These are phyloP conservation scores for Flaveria linearis DNA, from an alignment of 129 eudicot genomes.

Conservation along the genomic window DNA sequence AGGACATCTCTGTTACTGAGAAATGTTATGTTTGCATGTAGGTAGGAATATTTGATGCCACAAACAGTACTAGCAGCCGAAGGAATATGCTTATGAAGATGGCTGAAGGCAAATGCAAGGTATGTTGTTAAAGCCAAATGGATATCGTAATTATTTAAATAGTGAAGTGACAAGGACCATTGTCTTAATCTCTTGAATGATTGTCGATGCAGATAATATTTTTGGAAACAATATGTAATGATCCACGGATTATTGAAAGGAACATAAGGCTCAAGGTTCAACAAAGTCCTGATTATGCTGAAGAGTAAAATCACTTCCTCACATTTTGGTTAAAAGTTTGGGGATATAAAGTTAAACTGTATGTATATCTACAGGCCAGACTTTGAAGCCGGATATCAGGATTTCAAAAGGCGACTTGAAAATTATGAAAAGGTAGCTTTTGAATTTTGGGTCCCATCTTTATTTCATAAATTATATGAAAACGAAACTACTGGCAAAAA, in stretches of 20 bases:
- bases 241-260: conserved; percentile 81
- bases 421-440: conserved; percentile 80
- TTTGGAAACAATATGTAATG: conserved; percentile 91
- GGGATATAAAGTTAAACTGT: conserved; percentile 19
- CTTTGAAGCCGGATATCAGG: conserved; percentile 94
- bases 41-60: conserved; percentile 99
- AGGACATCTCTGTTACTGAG: not conserved
- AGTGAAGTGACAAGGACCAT: not conserved
- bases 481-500: not conserved
- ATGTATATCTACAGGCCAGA: conserved; percentile 64
- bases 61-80: conserved; percentile 81
- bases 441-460: conserved; percentile 12
- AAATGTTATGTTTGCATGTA: conserved; percentile 32
- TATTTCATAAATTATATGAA: not conserved
- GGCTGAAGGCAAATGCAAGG: conserved; percentile 99
- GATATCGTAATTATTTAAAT: not conserved
- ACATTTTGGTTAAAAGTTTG: not conserved
- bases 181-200: conserved; percentile 17
- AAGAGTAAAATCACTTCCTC: conserved; percentile 56
- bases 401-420: conserved; percentile 81
- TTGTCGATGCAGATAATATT: conserved; percentile 71
- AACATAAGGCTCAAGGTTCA: conserved; percentile 99
- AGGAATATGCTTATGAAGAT: conserved; percentile 98
- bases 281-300: conserved; percentile 99
- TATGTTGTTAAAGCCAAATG: conserved; percentile 22